A percentile compares a stretch with the other conserved stretches of the same genome.
Evolutionary conservation across 345 rosid genomes (phyloP).

Genomic region (Pseudoturritis turrita): DNA sequence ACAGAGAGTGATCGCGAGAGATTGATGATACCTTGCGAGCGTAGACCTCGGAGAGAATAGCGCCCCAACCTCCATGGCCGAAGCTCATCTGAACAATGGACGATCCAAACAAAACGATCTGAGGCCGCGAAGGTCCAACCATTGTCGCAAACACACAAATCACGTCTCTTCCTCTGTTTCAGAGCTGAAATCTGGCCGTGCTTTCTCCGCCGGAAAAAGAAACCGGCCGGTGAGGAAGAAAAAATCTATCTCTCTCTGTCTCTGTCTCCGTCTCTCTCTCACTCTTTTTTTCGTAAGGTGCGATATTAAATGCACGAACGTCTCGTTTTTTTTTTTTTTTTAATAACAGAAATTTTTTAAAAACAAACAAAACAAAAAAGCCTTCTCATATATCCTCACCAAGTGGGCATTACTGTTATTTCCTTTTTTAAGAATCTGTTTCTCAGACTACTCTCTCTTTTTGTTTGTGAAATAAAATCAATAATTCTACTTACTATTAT

Average conservation of each 20-base stretch:
- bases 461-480: neutral
- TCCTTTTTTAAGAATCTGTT: constrained; percentile 9
- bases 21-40: constrained; percentile 66
- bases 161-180: constrained; percentile 7
- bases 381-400: neutral
- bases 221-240: constrained; percentile 10
- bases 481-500: no score
- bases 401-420: constrained; percentile 5
- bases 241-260: neutral
- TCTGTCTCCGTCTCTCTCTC: neutral
- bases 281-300: neutral
- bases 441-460: neutral
- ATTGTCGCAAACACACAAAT: constrained; percentile 24
- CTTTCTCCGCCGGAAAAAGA: neutral
- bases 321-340: neutral
- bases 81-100: constrained; percentile 94
- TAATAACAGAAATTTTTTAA: neutral
- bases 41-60: constrained; percentile 81
- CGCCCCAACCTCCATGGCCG: constrained; percentile 93
- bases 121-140: constrained; percentile 88
- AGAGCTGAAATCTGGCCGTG: neutral
- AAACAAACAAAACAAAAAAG: constrained; percentile 10
- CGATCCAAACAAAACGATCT: constrained; percentile 92
- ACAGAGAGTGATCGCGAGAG: neutral
- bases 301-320: constrained; percentile 21